Evolutionary conservation across 306 rosid genomes (phyloP), one percentile per base, ranked within the genome.

Genomic region (Vigna hirtella): DNA sequence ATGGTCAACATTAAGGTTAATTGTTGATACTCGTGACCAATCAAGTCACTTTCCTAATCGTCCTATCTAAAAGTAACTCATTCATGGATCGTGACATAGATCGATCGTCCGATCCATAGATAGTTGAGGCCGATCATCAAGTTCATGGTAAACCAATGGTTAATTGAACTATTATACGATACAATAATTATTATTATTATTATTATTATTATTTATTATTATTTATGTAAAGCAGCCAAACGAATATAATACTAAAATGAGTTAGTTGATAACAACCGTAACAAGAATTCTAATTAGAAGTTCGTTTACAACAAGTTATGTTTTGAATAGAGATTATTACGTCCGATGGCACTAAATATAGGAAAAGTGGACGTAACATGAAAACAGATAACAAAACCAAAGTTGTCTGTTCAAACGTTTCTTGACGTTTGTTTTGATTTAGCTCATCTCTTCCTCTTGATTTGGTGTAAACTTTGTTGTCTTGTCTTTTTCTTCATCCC

Each of bases 201-300:
- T 51, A 32, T 66, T 20, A 20, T 20, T 20, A 20, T 20, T 20
- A 20, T 20, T 20, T 20, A 20, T 20, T 20, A 20, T 20, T 20
- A 20, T 20, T 20, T 40, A 26, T 66, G 74, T 62, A 63, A 62
- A 55, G 40, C 11, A 14, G 56, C 26, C 57, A 57, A 67, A 66
- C 18, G 49, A 24, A 74, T 72, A 66, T 73, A 47, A 20, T 47
- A 56, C 17, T 15, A 73, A 67, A 74, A 66, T 67, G 57, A n/a
- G 77, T 74, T 75, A 26, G 85, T 76, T 81, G 79, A 73, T 17
- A 71, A 65, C 83, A 53, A 80, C 34, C 79, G 14, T 28, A 79
- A 79, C 58, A 40, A 80, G 50, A 73, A 56, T 57, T 74, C 34
- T 67, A 66, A 69, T 67, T 47, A 62, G 66, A 71, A 68, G 49